Conservation (phyloP, 192 early-diverging fungal genomes). For the Coemansia sp. region DNA sequence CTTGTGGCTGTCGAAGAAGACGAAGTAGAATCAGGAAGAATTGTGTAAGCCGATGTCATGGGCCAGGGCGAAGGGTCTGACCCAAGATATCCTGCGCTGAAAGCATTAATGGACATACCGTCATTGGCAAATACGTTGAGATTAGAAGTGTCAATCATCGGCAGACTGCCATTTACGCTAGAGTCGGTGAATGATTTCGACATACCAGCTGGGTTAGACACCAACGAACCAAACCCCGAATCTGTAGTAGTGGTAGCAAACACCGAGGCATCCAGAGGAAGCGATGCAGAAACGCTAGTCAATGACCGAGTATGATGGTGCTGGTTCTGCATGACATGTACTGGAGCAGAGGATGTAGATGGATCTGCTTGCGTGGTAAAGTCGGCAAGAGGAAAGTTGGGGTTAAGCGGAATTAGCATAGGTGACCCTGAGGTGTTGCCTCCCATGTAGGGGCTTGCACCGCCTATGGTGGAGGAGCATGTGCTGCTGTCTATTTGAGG, state of each 20-base stretch:
- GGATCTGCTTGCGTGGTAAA: constrained; percentile 16
- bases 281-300: constrained; percentile 26
- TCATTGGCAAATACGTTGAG: constrained; percentile 26
- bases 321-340: constrained; percentile 7
- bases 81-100: constrained; percentile 30
- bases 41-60: constrained; percentile 19
- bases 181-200: constrained; percentile 21
- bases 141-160: constrained; percentile 39
- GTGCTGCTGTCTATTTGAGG: constrained; percentile 14
- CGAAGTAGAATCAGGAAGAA: constrained; percentile 10
- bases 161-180: constrained; percentile 11
- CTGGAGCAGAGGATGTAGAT: constrained; percentile 1
- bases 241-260: constrained; percentile 17
- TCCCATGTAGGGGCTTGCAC: constrained; percentile 18
- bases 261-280: constrained; percentile 21
- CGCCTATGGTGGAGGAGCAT: constrained; percentile 14
- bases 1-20: not conserved
- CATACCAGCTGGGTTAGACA: constrained; percentile 13
- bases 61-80: constrained; percentile 26
- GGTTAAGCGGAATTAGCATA: constrained; percentile 48
- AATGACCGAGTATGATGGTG: constrained; percentile 38
- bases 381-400: constrained; percentile 51
- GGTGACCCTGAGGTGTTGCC: constrained; percentile 19
- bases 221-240: constrained; percentile 18
- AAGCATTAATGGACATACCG: constrained; percentile 23